These are phyloP conservation scores for Nothomitra cinnamomea DNA, from an alignment of 2,329 filamentous ascomycete genomes.

Conservation along the genomic window DNA sequence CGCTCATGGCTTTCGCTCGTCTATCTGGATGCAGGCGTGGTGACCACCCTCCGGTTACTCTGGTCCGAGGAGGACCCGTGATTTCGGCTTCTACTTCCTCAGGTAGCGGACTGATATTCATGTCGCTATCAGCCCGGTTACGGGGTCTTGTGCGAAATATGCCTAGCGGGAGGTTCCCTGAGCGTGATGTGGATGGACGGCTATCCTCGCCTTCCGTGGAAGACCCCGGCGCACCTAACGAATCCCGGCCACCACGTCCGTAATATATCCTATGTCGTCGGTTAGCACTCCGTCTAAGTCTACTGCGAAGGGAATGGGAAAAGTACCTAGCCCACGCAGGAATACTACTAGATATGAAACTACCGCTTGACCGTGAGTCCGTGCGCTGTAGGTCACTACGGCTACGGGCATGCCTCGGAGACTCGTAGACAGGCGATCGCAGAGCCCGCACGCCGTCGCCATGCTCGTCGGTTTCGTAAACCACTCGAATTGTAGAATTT, in stretches of 20 bases:
- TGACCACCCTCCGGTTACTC: constrained; percentile 6
- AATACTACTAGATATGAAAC: constrained; percentile 12
- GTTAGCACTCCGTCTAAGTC: constrained; percentile 6
- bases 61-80: background rate
- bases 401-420: constrained; percentile 12
- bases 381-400: constrained; percentile 5
- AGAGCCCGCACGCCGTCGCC: constrained; percentile 12
- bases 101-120: background rate
- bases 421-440: constrained; percentile 11
- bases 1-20: constrained; percentile 34
- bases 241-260: constrained; percentile 21
- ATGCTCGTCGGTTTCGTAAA: constrained; percentile 13
- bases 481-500: constrained; percentile 13
- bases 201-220: constrained; percentile 1
- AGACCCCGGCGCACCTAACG: background rate
- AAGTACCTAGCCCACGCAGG: constrained; percentile 12
- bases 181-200: constrained; percentile 1
- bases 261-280: constrained; percentile 10
- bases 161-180: background rate
- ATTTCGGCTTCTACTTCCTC: background rate
- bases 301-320: background rate
- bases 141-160: background rate
- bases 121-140: background rate
- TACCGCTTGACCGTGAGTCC: constrained; percentile 11
- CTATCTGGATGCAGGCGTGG: constrained; percentile 22